Conservation (phyloP, 2,329 filamentous ascomycete species). For the Fusarium sublunatum region DNA sequence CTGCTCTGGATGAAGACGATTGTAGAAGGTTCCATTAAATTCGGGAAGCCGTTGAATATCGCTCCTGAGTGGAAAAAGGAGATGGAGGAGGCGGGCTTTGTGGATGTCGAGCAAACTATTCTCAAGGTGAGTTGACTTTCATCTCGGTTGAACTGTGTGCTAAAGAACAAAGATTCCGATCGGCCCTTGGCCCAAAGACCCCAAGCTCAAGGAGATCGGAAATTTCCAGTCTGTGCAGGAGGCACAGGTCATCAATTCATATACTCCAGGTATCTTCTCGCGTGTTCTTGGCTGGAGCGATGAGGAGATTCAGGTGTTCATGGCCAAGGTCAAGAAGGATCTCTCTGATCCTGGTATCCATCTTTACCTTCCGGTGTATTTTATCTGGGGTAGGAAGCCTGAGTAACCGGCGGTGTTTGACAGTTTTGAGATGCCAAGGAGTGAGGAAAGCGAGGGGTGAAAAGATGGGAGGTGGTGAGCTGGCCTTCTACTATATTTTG, state of each 20-base stretch:
- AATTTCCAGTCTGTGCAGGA: constrained; percentile 30
- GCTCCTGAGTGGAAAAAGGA: constrained; percentile 14
- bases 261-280: constrained; percentile 35
- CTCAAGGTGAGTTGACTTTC: not conserved
- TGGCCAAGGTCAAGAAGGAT: constrained; percentile 38
- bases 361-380: constrained; percentile 35
- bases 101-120: constrained; percentile 14
- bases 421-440: not conserved
- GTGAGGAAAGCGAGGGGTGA: too few species aligned
- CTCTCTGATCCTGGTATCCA: constrained; percentile 32
- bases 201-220: constrained; percentile 30
- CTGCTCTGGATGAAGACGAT: constrained; percentile 17
- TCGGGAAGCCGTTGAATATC: constrained; percentile 16
- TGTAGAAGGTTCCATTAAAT: not conserved
- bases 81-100: constrained; percentile 20
- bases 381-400: constrained; percentile 39
- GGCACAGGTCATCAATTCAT: constrained; percentile 32
- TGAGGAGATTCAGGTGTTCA: constrained; percentile 35
- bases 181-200: constrained; percentile 24
- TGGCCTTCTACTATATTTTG: too few species aligned
- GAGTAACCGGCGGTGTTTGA: not conserved
- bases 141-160: accelerated
- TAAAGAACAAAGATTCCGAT: constrained; percentile 13
- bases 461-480: too few species aligned
- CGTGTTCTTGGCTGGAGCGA: constrained; percentile 38